Percentiles rank a stretch among this genome's conserved stretches.
Conservation (phyloP, 164 flowering plant species). For the Liriodendron chinense region DNA sequence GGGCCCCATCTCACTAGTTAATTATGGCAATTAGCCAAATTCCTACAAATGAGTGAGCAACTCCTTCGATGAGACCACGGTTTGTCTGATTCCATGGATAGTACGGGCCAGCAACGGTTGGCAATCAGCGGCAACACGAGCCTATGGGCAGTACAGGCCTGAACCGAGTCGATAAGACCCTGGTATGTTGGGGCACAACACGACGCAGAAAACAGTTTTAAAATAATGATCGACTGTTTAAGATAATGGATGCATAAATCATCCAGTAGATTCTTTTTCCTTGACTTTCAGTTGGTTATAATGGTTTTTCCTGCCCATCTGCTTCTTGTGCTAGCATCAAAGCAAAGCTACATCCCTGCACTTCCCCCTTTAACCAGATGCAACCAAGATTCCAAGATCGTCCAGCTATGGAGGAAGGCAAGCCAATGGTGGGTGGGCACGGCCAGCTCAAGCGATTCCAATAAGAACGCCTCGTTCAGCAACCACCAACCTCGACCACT, state of each 20-base stretch:
- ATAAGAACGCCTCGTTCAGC: not conserved
- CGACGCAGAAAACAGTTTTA: not conserved
- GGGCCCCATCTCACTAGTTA: too few species aligned
- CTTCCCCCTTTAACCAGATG: slow-evolving; percentile 92
- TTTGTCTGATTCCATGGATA: too few species aligned
- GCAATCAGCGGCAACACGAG: too few species aligned
- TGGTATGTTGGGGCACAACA: too few species aligned
- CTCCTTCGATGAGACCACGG: too few species aligned
- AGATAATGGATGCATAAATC: not conserved
- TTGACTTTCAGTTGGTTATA: not conserved
- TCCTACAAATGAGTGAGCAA: too few species aligned
- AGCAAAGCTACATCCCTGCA: slow-evolving; percentile 70
- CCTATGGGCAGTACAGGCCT: too few species aligned
- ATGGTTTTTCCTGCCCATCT: not conserved
- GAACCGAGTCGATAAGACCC: too few species aligned
- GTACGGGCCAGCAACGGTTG: too few species aligned
- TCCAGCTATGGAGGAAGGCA: slow-evolving; percentile 62
- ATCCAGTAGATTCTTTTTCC: not conserved
- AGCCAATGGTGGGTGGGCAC: slow-evolving; percentile 43
- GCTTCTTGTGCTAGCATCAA: slow-evolving; percentile 43
- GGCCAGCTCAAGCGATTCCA: slow-evolving; percentile 20
- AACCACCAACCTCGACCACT: slow-evolving; percentile 67
- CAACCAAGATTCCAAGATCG: slow-evolving; percentile 64
- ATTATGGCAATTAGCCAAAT: too few species aligned
- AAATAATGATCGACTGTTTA: not conserved